Conservation (phyloP, 192 early-diverging fungal species). For the Coemansia sp. region DNA sequence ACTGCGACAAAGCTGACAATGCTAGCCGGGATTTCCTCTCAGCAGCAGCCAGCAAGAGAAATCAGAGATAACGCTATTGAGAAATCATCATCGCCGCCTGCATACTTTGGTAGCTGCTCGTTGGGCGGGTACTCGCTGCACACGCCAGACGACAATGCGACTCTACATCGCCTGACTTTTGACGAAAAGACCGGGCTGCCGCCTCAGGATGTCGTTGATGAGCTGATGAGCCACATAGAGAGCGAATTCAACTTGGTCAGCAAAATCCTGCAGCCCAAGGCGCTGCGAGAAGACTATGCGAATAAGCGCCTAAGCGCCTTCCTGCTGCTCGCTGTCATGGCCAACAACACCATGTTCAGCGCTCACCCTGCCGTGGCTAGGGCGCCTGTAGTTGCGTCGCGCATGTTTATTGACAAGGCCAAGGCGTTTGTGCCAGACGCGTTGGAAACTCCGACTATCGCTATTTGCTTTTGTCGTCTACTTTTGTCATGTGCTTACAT, state of each 20-base stretch:
- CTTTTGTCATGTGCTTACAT: conserved; percentile 40
- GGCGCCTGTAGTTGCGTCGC: conserved; percentile 18
- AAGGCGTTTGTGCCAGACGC: conserved; percentile 37
- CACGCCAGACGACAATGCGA: neutral
- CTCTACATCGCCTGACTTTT: conserved; percentile 17
- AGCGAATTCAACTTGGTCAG: conserved; percentile 42
- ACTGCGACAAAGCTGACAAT: conserved; percentile 18
- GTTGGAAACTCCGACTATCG: conserved; percentile 29
- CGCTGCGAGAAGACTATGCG: conserved; percentile 19
- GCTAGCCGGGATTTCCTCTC: conserved; percentile 29
- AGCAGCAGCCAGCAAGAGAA: conserved; percentile 9
- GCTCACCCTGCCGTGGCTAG: conserved; percentile 20
- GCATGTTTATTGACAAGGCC: conserved; percentile 33
- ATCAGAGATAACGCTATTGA: neutral
- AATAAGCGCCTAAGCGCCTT: conserved; percentile 20
- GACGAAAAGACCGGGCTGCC: conserved; percentile 30
- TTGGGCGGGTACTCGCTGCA: conserved; percentile 13
- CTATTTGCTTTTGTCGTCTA: conserved; percentile 32
- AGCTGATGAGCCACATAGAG: conserved; percentile 33
- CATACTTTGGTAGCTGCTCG: conserved; percentile 4
- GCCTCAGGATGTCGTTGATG: conserved; percentile 32
- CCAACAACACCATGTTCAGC: conserved; percentile 48
- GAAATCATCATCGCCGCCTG: neutral
- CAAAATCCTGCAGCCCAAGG: conserved; percentile 45
- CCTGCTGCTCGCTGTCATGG: conserved; percentile 36